phyloP scores from a whole-genome alignment of 768 basidiomycete genomes.

The Chalciporus sphaerocephalus region DNA sequence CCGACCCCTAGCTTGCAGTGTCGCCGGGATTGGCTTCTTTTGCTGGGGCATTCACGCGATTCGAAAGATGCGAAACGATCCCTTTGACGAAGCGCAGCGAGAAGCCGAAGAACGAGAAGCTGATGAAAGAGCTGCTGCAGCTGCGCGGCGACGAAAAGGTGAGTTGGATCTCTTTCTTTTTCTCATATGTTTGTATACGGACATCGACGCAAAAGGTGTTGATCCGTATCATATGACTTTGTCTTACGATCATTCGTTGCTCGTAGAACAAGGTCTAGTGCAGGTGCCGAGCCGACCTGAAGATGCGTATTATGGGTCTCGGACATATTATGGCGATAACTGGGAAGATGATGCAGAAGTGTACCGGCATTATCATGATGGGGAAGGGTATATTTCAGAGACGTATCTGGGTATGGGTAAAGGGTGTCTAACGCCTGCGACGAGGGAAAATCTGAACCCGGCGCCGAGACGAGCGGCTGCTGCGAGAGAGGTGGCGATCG shows the following conservation, averaged over 20 bases:
- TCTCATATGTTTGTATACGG: too few relatives aligned
- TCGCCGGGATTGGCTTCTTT: constrained; percentile 19
- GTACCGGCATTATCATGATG: too few relatives aligned
- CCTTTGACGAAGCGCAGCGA: constrained; percentile 4
- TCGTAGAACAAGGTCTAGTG: constrained; percentile 4
- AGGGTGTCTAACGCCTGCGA: background rate
- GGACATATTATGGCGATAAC: too few relatives aligned
- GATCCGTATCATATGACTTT: constrained; percentile 6
- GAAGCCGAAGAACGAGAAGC: background rate
- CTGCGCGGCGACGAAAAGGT: constrained; percentile 1
- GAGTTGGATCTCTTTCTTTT: background rate
- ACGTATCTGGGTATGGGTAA: background rate
- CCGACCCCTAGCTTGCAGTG: constrained; percentile 12
- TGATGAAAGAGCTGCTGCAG: background rate
- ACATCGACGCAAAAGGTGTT: too few relatives aligned
- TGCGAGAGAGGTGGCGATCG: background rate
- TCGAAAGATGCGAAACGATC: constrained; percentile 15
- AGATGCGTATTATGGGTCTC: background rate
- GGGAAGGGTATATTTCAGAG: too few relatives aligned
- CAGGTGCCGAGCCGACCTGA: constrained; percentile 3
- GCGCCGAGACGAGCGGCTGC: background rate
- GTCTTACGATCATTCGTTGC: background rate
- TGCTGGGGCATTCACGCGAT: constrained; percentile 20
- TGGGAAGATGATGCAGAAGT: too few relatives aligned
- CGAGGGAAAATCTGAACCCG: background rate